A percentile compares a stretch with the other conserved stretches of the same genome.
These are phyloP conservation scores for Cenchrus purpureus DNA, from an alignment of 176 grass and related monocot genomes.

Conservation along the genomic window DNA sequence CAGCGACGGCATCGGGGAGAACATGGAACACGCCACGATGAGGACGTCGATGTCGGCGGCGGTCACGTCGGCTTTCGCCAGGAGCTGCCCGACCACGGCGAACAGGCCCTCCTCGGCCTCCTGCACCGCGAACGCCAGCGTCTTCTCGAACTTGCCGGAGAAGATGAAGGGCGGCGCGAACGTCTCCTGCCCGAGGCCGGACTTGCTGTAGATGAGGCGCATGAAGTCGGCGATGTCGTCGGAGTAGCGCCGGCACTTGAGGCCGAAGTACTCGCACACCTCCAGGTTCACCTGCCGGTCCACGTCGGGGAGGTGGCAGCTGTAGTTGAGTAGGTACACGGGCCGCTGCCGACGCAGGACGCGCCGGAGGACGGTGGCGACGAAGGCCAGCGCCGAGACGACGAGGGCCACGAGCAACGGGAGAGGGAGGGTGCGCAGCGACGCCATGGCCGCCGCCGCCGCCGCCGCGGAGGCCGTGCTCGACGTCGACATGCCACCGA, in stretches of 20 bases:
- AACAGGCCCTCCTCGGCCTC: conserved; percentile 86
- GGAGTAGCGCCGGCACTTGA: conserved; percentile 43
- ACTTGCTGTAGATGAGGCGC: conserved; percentile 78
- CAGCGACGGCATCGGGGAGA: conserved; percentile 62
- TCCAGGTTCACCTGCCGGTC: conserved; percentile 63
- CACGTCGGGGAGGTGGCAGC: conserved; percentile 66
- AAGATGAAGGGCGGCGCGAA: conserved; percentile 73
- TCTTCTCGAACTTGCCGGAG: conserved; percentile 52
- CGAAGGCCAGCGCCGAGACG: conserved; percentile 24
- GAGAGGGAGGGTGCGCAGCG: conserved; percentile 35
- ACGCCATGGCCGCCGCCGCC: neutral
- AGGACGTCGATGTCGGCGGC: conserved; percentile 52
- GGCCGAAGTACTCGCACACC: conserved; percentile 83
- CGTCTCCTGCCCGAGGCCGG: conserved; percentile 80
- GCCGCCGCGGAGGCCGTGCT: neutral
- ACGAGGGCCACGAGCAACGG: conserved; percentile 31
- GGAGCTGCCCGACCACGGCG: conserved; percentile 52
- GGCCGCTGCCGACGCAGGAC: conserved; percentile 45
- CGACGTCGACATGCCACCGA: neutral
- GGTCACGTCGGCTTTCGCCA: conserved; percentile 60
- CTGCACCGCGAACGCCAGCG: conserved; percentile 48
- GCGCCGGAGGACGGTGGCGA: conserved; percentile 29
- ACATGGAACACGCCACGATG: conserved; percentile 82
- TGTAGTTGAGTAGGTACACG: conserved; percentile 72
- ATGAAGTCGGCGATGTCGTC: conserved; percentile 67